Conservation (phyloP, 2,329 filamentous ascomycete genomes). For the Fusarium sp. region DNA sequence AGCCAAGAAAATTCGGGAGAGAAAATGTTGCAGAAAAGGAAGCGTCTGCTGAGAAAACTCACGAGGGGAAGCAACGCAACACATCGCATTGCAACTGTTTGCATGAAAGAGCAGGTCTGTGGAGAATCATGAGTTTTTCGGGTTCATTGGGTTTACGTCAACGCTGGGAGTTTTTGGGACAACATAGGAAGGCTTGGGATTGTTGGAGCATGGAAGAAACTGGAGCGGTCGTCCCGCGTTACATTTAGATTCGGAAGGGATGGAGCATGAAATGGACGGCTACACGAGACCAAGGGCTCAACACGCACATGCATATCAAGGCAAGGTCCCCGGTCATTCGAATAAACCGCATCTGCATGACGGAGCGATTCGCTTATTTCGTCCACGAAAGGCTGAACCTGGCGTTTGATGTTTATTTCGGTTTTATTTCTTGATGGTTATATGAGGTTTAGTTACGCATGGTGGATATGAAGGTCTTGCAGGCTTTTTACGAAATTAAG, state of each 20-base stretch:
- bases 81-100: neutral
- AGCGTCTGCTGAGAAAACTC: neutral
- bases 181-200: constrained; percentile 18
- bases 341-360: constrained; percentile 29
- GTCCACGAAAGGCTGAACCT: constrained; percentile 20
- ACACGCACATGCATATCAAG: constrained; percentile 37
- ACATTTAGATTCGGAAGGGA: constrained; percentile 40
- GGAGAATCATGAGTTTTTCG: constrained; percentile 14
- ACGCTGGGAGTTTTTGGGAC: constrained; percentile 38
- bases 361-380: constrained; percentile 28
- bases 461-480: neutral
- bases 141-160: constrained; percentile 23
- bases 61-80: neutral
- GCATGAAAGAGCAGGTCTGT: constrained; percentile 13
- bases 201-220: constrained; percentile 39
- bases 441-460: neutral
- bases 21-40: neutral
- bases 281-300: constrained; percentile 42
- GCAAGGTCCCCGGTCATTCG: constrained; percentile 27
- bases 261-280: constrained; percentile 38
- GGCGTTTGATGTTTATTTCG: constrained; percentile 32
- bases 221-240: constrained; percentile 35
- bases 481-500: neutral
- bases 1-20: neutral
- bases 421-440: neutral